Evolutionary conservation across 192 early-diverging fungal genomes (phyloP), one percentile per base, ranked within the genome.

Genomic region (Umbelopsis ramanniana): DNA sequence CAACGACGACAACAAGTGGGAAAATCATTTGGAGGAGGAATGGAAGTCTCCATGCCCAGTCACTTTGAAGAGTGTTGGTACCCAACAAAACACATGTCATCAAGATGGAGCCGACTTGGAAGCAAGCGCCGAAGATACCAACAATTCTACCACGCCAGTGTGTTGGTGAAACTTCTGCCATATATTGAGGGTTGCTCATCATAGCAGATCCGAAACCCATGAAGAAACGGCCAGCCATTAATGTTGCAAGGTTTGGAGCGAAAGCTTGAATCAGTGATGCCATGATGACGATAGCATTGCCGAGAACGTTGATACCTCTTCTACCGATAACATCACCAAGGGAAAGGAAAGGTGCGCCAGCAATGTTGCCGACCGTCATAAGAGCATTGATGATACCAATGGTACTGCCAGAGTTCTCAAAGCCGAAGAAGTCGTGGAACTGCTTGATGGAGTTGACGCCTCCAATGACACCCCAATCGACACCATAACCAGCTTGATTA

Each of bases 151-250:
- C 57, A 26, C 57, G 12, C 26, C 57, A 38, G 23, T 63, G 37
- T 26, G 26, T 63, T 6, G 57, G 57, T 26, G 57, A 14, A 2
- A 63, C 57, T 26, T 63, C 48, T 50, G 48, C 48, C 48, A 63
- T 38, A 22, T 29, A 38, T 26, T 38, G 29, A 14, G 57, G 29
- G 37, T 29, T 37, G 23, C 57, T 63, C 26, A 38, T 38, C 6
- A 63, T 6, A 26, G 57, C 26, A 21, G 37, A 29, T 63, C 57
- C 57, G 17, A 63, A 37, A 63, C 57, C 57, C 29, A 29, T 37
- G 15, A 63, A 37, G 29, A 63, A 63, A 26, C 57, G 57, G 22
- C 57, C 57, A 63, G 57, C 57, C 29, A 63, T 63, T 14, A 63
- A 26, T 19, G 14, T 26, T 11, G 29, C 4, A 17, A 38, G 26